phyloP scores from a whole-genome alignment of 2,329 filamentous ascomycete species.

The Knoxdaviesia proteae region DNA sequence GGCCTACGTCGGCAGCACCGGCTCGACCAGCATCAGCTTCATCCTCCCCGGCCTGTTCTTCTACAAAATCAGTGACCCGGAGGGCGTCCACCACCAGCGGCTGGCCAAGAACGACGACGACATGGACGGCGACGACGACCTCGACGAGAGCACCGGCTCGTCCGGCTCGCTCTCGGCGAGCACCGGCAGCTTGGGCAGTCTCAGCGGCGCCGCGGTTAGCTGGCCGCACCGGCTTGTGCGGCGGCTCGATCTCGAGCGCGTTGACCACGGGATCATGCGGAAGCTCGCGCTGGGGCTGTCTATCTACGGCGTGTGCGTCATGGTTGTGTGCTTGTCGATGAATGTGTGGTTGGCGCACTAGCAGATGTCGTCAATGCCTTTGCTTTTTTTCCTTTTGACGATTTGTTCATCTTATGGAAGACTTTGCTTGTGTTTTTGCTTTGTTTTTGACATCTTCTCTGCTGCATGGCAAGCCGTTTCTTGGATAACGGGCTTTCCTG shows the following conservation, averaged over 20 bases:
- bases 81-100: slow-evolving; percentile 68
- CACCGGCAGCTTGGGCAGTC: slow-evolving; percentile 22
- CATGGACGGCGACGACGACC: slow-evolving; percentile 35
- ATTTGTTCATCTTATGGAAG: no score
- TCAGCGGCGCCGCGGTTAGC: slow-evolving; percentile 14
- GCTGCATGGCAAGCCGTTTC: no score
- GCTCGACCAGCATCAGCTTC: slow-evolving; percentile 88
- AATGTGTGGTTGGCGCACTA: slow-evolving; percentile 49
- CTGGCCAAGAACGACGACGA: slow-evolving; percentile 84
- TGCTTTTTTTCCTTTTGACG: no score
- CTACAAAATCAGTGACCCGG: slow-evolving; percentile 89
- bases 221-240: slow-evolving; percentile 25
- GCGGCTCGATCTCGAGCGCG: slow-evolving; percentile 38
- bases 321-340: slow-evolving; percentile 69
- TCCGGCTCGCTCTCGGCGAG: slow-evolving; percentile 17
- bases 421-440: no score
- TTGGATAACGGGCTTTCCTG: no score
- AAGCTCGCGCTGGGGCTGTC: slow-evolving; percentile 55
- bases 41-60: slow-evolving; percentile 93
- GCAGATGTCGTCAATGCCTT: no score
- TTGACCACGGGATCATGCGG: slow-evolving; percentile 46
- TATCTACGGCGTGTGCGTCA: slow-evolving; percentile 69
- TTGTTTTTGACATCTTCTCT: no score
- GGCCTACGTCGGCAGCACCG: slow-evolving; percentile 87
- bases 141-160: slow-evolving; percentile 10